phyloP scores from a whole-genome alignment of 768 basidiomycete species.

The Collybia sp. region DNA sequence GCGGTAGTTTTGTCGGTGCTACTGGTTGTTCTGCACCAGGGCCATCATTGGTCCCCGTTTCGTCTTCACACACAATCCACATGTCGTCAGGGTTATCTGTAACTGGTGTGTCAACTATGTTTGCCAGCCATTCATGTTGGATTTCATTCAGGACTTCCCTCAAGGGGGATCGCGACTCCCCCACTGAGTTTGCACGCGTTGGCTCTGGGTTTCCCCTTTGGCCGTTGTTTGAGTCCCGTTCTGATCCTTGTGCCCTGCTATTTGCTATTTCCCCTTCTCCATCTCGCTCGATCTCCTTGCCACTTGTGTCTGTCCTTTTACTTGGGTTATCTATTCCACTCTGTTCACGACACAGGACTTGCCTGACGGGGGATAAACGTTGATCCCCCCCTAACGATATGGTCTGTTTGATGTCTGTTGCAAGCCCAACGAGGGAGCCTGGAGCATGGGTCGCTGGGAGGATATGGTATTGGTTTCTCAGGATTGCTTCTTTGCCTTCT shows the following conservation, averaged over 20 bases:
- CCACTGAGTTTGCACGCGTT: slow-evolving; percentile 6
- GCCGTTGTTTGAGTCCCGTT: background rate
- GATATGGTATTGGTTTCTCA: background rate
- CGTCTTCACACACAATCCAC: background rate
- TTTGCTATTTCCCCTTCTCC: background rate
- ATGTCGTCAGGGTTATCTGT: background rate
- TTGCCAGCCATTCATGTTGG: background rate
- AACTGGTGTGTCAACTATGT: background rate
- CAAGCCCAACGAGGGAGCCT: background rate
- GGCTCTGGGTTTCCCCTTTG: background rate
- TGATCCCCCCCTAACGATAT: slow-evolving; percentile 7
- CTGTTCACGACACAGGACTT: slow-evolving; percentile 3
- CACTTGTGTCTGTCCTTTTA: too few species aligned
- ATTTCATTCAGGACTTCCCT: too few species aligned
- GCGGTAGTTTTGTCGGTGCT: too few species aligned
- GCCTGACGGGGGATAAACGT: slow-evolving; percentile 8
- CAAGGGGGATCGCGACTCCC: slow-evolving; percentile 4
- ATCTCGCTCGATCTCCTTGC: background rate
- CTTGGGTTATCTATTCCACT: too few species aligned
- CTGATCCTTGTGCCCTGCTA: background rate
- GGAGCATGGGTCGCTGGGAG: too few species aligned
- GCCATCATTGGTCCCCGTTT: background rate
- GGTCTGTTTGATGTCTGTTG: slow-evolving; percentile 6
- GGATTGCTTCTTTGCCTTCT: background rate
- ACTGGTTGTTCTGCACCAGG: too few species aligned